Evolutionary conservation across 257 asterid species (phyloP), one percentile per base, ranked within the genome.

Genomic region (Euphrasia confusa): DNA sequence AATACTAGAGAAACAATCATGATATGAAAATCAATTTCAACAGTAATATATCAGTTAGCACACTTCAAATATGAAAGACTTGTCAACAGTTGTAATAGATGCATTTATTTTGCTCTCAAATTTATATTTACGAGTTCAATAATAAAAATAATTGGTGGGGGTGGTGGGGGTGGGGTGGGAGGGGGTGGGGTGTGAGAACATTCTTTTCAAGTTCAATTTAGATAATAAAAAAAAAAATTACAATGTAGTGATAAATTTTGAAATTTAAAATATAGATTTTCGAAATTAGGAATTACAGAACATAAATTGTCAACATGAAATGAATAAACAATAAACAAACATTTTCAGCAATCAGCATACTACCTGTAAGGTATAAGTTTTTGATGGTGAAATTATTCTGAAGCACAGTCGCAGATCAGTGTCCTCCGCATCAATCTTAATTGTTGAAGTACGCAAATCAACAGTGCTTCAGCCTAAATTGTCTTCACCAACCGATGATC

Each of bases 351-450:
- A 30, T 30, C 33, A 55, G 64, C 61, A 37, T 26, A 66, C 64
- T 78, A 86, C 98, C 96, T 87, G 97, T 72, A 92, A 79, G 30
- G 97, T 92, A 70, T 80, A 89, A 52, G 91, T 81, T 78, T 89
- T 85, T 27, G 72, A 68, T 33, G 99, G 99, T 18, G 99, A 92
- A 68, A 92, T 92, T 70, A 92, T 79, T 77, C 99, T 77, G 86
- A 92, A 92, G 82, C 99, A 92, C 15, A 92, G 84, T 69, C 97
- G 85, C 72, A 92, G 72, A 77, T 92, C 97, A 63, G 89, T 67
- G 75, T 92, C 99, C 66, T 92, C 99, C 24, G 96, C 97, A 72
- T 92, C 99, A 54, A 83, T 75, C 81, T 92, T 92, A 54, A 92
- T 87, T 57, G 91, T 89, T 62, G 99, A 83, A 57, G 97, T 84